phyloP scores from a whole-genome alignment of 805 yeast genomes.

The Schizosaccharomyces japonicus region DNA sequence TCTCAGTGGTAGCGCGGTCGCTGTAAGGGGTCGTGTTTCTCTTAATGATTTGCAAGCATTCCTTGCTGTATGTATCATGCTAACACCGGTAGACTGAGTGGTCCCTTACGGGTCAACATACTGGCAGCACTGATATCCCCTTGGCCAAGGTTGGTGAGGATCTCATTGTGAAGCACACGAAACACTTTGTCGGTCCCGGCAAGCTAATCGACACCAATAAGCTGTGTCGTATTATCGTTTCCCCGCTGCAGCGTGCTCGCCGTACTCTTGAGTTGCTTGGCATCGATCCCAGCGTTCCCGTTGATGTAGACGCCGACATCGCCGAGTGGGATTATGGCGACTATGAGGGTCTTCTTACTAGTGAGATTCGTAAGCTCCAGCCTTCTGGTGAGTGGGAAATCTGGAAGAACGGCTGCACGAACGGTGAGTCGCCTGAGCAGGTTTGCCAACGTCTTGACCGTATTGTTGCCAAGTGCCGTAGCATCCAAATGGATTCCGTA shows the following conservation, averaged over 20 bases:
- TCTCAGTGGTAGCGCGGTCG: no score
- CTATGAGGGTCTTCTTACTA: conserved; percentile 63
- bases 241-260: conserved; percentile 64
- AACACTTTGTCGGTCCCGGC: conserved; percentile 29
- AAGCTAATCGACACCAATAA: conserved; percentile 37
- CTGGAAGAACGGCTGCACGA: conserved; percentile 84
- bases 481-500: conserved; percentile 19
- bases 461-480: conserved; percentile 37
- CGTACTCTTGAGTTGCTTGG: conserved; percentile 43
- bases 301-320: conserved; percentile 14
- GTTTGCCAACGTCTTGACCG: conserved; percentile 52
- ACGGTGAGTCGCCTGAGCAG: conserved; percentile 49
- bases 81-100: conserved; percentile 85
- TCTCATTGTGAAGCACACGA: conserved; percentile 19
- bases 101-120: conserved; percentile 84
- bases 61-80: no score
- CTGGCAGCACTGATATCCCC: conserved; percentile 62
- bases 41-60: no score
- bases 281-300: conserved; percentile 6
- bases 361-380: conserved; percentile 32
- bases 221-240: conserved; percentile 42
- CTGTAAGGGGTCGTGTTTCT: no score
- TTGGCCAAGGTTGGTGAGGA: conserved; percentile 55
- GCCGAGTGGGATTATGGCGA: conserved; percentile 95
- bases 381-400: conserved; percentile 55